Conservation (phyloP, 805 yeast genomes). For the Kazachstania martiniae region DNA sequence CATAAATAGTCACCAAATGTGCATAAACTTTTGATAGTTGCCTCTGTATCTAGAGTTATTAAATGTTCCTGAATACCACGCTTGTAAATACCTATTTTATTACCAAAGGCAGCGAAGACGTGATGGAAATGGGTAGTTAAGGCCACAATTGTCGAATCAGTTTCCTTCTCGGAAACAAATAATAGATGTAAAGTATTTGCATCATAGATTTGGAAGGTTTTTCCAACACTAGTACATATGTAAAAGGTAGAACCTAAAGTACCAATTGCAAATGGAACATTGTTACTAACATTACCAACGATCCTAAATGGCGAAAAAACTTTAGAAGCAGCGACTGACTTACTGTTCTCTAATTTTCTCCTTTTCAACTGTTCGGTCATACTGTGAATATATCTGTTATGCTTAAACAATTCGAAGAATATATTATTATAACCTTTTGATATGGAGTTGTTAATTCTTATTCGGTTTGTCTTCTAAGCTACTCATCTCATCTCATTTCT, state of each 20-base stretch:
- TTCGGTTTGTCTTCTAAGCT: no score
- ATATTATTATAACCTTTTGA: no score
- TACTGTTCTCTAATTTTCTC: slow-evolving; percentile 9
- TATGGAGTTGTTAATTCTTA: no score
- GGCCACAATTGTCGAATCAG: slow-evolving; percentile 57
- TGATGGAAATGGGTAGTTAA: slow-evolving; percentile 75
- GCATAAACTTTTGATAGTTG: slow-evolving; percentile 37
- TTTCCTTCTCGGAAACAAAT: slow-evolving; percentile 75
- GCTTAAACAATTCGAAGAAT: no score
- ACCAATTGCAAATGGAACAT: slow-evolving; percentile 77
- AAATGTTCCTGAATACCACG: slow-evolving; percentile 56
- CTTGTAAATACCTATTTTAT: slow-evolving; percentile 63
- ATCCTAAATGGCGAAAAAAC: slow-evolving; percentile 80
- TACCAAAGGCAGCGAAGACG: slow-evolving; percentile 68
- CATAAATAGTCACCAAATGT: slow-evolving; percentile 74
- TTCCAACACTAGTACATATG: slow-evolving; percentile 82
- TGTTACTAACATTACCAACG: slow-evolving; percentile 86
- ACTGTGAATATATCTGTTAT: neutral
- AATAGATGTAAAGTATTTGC: slow-evolving; percentile 74
- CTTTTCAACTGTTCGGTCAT: slow-evolving; percentile 11
- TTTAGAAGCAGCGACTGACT: slow-evolving; percentile 31
- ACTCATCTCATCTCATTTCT: no score
- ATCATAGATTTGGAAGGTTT: slow-evolving; percentile 86
- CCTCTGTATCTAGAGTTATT: slow-evolving; percentile 28
- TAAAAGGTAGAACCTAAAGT: slow-evolving; percentile 81